phyloP scores from a whole-genome alignment of 164 flowering plant genomes.

The Akebia trifoliata region DNA sequence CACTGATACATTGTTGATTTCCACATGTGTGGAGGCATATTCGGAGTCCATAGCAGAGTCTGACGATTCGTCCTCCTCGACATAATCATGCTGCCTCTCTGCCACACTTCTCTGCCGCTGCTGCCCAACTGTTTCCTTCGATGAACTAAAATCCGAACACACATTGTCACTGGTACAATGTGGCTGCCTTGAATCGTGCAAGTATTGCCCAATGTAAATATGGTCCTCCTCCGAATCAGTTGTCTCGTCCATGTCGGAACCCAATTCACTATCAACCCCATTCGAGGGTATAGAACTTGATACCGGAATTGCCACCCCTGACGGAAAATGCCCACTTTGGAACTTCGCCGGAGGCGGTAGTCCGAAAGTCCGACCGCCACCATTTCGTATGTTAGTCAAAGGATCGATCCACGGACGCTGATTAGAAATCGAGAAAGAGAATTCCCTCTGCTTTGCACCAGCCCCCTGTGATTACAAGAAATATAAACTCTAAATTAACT shows the following conservation, averaged over 20 bases:
- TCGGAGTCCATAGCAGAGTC: constrained; percentile 81
- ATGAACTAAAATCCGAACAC: constrained; percentile 30
- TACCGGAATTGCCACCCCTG: constrained; percentile 36
- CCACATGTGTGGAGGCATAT: constrained; percentile 43
- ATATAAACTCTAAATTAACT: not conserved
- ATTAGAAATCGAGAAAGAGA: constrained; percentile 18
- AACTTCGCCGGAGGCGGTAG: constrained; percentile 63
- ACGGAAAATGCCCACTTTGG: constrained; percentile 59
- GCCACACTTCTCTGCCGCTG: constrained; percentile 2
- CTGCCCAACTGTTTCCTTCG: constrained; percentile 16
- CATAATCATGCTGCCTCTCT: constrained; percentile 27
- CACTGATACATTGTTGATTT: constrained; percentile 30
- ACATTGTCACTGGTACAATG: constrained; percentile 16
- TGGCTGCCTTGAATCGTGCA: constrained; percentile 32
- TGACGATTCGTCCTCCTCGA: constrained; percentile 53
- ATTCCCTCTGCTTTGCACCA: constrained; percentile 24
- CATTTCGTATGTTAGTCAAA: constrained; percentile 19
- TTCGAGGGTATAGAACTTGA: constrained; percentile 26
- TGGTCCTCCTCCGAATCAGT: constrained; percentile 69
- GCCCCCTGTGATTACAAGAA: constrained; percentile 17
- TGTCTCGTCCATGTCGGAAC: constrained; percentile 56
- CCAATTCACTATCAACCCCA: constrained; percentile 41
- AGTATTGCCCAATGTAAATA: constrained; percentile 46
- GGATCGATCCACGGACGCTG: constrained; percentile 36
- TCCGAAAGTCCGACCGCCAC: constrained; percentile 43